Conservation (phyloP, 805 yeast species). For the Wickerhamiella australiensis region DNA sequence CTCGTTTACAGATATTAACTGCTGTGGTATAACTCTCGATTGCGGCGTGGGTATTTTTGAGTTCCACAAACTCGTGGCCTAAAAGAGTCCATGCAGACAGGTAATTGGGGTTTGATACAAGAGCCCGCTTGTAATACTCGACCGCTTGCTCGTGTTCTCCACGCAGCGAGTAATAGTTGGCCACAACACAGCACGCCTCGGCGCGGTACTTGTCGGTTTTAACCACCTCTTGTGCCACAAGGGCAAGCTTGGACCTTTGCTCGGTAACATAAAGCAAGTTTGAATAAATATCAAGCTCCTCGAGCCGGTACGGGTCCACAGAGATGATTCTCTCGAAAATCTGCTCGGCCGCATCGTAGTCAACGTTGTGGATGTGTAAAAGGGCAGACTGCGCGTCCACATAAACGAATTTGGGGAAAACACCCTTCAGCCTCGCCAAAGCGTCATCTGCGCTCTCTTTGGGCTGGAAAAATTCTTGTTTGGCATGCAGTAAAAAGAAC, state of each 20-base stretch:
- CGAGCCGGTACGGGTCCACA: constrained; percentile 74
- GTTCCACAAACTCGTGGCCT: constrained; percentile 98
- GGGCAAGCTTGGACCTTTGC: constrained; percentile 70
- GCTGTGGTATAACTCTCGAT: constrained; percentile 91
- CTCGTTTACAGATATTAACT: constrained; percentile 76
- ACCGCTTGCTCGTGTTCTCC: constrained; percentile 94
- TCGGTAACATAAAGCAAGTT: constrained; percentile 91
- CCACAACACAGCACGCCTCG: constrained; percentile 88
- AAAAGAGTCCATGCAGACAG: constrained; percentile 92
- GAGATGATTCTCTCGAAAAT: constrained; percentile 63
- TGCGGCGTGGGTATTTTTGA: constrained; percentile 94
- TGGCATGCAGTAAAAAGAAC: constrained; percentile 53
- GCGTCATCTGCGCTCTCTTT: constrained; percentile 39
- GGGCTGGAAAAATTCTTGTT: constrained; percentile 55
- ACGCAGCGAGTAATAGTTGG: constrained; percentile 82
- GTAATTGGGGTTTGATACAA: constrained; percentile 66
- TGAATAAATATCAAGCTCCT: constrained; percentile 88
- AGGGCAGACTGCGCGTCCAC: constrained; percentile 73
- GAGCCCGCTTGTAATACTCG: constrained; percentile 80
- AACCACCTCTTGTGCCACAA: constrained; percentile 72
- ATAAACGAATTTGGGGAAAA: constrained; percentile 64
- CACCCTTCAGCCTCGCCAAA: constrained; percentile 37
- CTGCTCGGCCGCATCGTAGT: constrained; percentile 66
- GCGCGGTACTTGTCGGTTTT: constrained; percentile 78
- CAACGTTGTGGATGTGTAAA: constrained; percentile 70